These are phyloP conservation scores for Colletotrichum higginsianum DNA, from an alignment of 2,329 filamentous ascomycete species.

Conservation along the genomic window DNA sequence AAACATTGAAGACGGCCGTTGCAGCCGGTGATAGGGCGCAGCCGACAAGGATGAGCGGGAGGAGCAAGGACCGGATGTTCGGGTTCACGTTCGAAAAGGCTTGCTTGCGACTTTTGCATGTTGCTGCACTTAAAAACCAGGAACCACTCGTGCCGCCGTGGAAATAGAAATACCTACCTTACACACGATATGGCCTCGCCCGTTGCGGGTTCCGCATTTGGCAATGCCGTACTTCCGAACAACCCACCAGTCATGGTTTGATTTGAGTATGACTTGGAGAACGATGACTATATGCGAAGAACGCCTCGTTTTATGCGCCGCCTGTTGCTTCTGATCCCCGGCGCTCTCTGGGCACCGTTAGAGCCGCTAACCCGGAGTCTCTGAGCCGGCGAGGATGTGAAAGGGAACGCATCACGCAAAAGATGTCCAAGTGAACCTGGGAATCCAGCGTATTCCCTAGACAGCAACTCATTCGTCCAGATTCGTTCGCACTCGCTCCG, in stretches of 20 bases:
- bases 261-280: not conserved
- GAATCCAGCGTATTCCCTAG: not conserved
- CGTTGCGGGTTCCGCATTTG: not conserved
- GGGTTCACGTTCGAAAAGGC: conserved; percentile 34
- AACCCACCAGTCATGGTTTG: not conserved
- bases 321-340: no score
- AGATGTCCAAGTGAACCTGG: conserved; percentile 23
- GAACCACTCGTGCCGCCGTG: conserved; percentile 33
- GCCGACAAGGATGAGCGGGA: conserved; percentile 18
- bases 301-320: not conserved
- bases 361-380: not conserved
- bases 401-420: conserved; percentile 1
- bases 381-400: conserved; percentile 11
- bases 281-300: not conserved
- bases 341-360: not conserved
- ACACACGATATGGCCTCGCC: no score
- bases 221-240: no score
- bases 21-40: conserved; percentile 26
- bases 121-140: conserved; percentile 13
- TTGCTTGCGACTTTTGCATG: not conserved
- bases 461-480: not conserved
- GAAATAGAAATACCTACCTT: not conserved
- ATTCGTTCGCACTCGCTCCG: not conserved
- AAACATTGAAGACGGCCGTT: conserved; percentile 34
- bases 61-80: conserved; percentile 34